These are phyloP conservation scores for Aspergillus campestris DNA, from an alignment of 495 filamentous ascomycete genomes.

Conservation along the genomic window DNA sequence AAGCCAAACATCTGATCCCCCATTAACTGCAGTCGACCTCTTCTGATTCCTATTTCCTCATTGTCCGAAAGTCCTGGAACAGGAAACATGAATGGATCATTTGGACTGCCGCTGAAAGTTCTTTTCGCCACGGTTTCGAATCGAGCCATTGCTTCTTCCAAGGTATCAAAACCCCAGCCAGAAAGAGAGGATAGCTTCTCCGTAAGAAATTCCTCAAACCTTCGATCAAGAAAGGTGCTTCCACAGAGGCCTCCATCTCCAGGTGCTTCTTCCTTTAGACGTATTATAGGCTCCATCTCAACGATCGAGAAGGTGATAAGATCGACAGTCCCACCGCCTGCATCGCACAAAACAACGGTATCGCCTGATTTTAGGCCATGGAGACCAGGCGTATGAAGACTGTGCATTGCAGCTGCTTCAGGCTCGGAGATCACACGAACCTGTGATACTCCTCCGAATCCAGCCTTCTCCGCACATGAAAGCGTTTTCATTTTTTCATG, in stretches of 20 bases:
- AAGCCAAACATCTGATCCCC: slow-evolving; percentile 12
- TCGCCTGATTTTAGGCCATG: slow-evolving; percentile 53
- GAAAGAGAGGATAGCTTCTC: slow-evolving; percentile 32
- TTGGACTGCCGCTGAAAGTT: slow-evolving; percentile 9
- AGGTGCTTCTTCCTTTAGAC: slow-evolving; percentile 56
- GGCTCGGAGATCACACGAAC: slow-evolving; percentile 67
- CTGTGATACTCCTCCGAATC: slow-evolving; percentile 50
- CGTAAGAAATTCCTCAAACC: slow-evolving; percentile 60
- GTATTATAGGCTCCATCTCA: slow-evolving; percentile 25
- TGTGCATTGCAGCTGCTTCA: slow-evolving; percentile 69
- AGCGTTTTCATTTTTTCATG: slow-evolving; percentile 60
- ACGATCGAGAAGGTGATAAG: slow-evolving; percentile 47
- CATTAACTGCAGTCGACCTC: slow-evolving; percentile 10
- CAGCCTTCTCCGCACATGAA: slow-evolving; percentile 56
- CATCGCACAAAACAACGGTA: slow-evolving; percentile 69
- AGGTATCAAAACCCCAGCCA: slow-evolving; percentile 15
- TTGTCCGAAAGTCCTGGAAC: slow-evolving; percentile 17
- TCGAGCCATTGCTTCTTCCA: slow-evolving; percentile 11
- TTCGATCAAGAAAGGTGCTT: slow-evolving; percentile 60
- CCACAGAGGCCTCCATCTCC: slow-evolving; percentile 58
- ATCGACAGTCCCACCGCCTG: slow-evolving; percentile 69
- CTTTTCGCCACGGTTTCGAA: slow-evolving; percentile 17
- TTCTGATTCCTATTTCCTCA: slow-evolving; percentile 5
- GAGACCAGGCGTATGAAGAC: slow-evolving; percentile 56
- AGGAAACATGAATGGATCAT: slow-evolving; percentile 11